Base-by-base conservation (phyloP, 2,329 filamentous ascomycete genomes). In the Amylocarpus encephaloides region DNA sequence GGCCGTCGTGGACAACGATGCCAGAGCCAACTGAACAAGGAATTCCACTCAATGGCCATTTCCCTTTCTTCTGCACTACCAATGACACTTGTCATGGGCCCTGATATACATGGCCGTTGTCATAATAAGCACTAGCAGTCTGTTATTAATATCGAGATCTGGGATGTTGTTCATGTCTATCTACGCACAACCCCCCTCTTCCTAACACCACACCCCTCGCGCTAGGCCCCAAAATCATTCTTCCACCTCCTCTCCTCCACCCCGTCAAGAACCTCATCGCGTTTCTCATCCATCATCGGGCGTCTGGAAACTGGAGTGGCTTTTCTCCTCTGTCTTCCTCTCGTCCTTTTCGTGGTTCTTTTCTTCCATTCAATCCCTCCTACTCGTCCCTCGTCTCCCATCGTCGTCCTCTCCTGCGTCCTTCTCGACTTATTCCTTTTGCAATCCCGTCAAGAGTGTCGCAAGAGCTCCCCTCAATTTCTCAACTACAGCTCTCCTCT, bases 301-400 rank as follows among this genome's bases (percentile, higher is more conserved):
- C 60, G 56, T 62, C 56, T 56, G 61, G 60, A 60, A 60, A 59
- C 60, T 55, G 57, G 61, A 64, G 62, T 57, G 55, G 57, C 59
- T 53, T 61, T 66, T 61, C 55, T 59, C 64, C 60, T 59, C 60
- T 64, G 55, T 60, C 50, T 59, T 62, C 57, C 59, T 65, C 51
- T 62, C 60, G 55, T 65, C 59, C 52, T 57, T 54, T 61, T 59
- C 48, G 53, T 60, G 58, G 47, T 57, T 59, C 55, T 56, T 54
- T 60, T 61, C 48, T 60, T 62, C 58, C 54, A 46, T 62, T 62
- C 41, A 38, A 56, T 46, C 50, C 51, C 44, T 61, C 54, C 34
- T 59, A 49, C 34, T 61, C 59, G 43, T 63, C 58, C 58, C 53
- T 22, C 29, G 9, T 12, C 19, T 32, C 49, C 11, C 18, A 26